Percentiles rank a stretch among this genome's conserved stretches.
These are phyloP conservation scores for Cornus kousa DNA, from an alignment of 148 eudicot genomes.

Conservation along the genomic window DNA sequence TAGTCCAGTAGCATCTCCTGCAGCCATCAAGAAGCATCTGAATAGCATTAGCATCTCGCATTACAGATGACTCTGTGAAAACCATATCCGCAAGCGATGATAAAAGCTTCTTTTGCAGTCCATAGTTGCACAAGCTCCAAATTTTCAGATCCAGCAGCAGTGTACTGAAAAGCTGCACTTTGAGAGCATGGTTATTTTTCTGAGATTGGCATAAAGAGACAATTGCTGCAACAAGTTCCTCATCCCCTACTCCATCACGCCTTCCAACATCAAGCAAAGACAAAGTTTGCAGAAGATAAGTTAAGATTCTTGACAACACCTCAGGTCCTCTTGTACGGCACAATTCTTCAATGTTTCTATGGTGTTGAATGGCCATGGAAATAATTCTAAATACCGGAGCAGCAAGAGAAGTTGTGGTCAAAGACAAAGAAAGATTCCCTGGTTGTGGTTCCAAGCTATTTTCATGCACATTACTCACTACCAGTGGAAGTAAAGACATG, in stretches of 20 bases:
- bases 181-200: conserved; percentile 75
- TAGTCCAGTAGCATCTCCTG: conserved; percentile 91
- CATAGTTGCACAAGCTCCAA: conserved; percentile 98
- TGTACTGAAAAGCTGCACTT: conserved; percentile 94
- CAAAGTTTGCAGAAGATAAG: conserved; percentile 69
- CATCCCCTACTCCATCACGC: conserved; percentile 74
- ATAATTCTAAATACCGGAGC: conserved; percentile 93
- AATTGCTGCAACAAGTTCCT: conserved; percentile 94
- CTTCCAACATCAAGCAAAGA: conserved; percentile 65
- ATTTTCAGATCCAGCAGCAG: conserved; percentile 82
- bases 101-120: conserved; percentile 90
- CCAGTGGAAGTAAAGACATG: conserved; percentile 86
- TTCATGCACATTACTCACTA: conserved; percentile 67
- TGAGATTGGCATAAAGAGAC: conserved; percentile 91
- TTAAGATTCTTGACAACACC: conserved; percentile 78
- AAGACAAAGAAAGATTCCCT: conserved; percentile 57
- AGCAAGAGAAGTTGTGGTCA: conserved; percentile 76
- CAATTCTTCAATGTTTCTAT: conserved; percentile 87
- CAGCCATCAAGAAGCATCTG: conserved; percentile 99
- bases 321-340: conserved; percentile 83
- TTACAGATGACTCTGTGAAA: conserved; percentile 86
- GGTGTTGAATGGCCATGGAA: conserved; percentile 81
- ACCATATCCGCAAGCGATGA: conserved; percentile 99
- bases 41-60: conserved; percentile 98
- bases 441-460: conserved; percentile 72